These are phyloP conservation scores for Vanderwaltozyma tropicalis DNA, from an alignment of 805 yeast genomes.

Conservation along the genomic window DNA sequence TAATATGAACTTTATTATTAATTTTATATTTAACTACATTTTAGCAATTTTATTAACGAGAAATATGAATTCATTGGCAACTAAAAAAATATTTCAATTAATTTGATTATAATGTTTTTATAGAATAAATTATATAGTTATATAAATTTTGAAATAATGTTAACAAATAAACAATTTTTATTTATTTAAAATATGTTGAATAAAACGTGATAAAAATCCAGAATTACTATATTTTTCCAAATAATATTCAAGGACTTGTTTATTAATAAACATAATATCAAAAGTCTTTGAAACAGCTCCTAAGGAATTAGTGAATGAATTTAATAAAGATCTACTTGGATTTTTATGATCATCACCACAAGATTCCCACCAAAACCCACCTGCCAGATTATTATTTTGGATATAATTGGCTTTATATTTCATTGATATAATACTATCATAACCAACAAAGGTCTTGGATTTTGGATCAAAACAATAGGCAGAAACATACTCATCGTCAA, in stretches of 20 bases:
- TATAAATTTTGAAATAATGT: no score
- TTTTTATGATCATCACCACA: slow-evolving; percentile 49
- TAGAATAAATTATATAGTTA: neutral
- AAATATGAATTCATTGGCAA: no score
- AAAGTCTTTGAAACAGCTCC: slow-evolving; percentile 7
- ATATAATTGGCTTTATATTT: slow-evolving; percentile 52
- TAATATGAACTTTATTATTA: no score
- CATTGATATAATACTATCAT: slow-evolving; percentile 53
- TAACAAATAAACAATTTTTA: neutral
- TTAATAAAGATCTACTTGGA: slow-evolving; percentile 32
- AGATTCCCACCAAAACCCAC: slow-evolving; percentile 95
- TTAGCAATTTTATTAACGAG: no score
- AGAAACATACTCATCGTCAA: slow-evolving; percentile 44
- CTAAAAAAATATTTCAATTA: no score
- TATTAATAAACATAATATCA: slow-evolving; percentile 10
- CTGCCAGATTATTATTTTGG: slow-evolving; percentile 42
- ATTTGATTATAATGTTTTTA: no score
- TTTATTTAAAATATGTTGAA: neutral
- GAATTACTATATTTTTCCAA: slow-evolving; percentile 9
- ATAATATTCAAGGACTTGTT: slow-evolving; percentile 12
- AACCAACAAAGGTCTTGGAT: slow-evolving; percentile 39
- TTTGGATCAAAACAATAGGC: slow-evolving; percentile 40
- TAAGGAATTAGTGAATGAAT: slow-evolving; percentile 33
- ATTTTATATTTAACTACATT: no score
- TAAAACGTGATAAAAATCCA: slow-evolving; percentile 9